These are phyloP conservation scores for Rhodotorula sp. DNA, from an alignment of 1,284 basidiomycete species.

Conservation along the genomic window DNA sequence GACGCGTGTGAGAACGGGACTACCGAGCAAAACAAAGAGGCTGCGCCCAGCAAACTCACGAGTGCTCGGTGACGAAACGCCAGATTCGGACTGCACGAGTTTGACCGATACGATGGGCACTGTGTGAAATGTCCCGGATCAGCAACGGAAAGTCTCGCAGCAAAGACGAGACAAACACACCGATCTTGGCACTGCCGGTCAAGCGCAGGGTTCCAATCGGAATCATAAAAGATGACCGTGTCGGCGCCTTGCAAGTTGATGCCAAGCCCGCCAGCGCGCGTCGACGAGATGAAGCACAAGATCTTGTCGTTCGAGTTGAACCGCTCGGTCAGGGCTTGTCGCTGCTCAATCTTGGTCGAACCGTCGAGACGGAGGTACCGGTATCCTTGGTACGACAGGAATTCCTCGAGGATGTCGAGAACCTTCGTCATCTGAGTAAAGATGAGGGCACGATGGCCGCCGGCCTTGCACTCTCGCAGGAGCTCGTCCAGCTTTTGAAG, in stretches of 20 bases:
- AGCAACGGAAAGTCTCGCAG: background rate
- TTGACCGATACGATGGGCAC: constrained; percentile 91
- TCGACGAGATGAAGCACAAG: constrained; percentile 91
- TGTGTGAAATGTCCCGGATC: constrained; percentile 45
- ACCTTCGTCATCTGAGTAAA: constrained; percentile 98
- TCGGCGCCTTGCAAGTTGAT: constrained; percentile 91
- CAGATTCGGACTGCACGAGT: constrained; percentile 97
- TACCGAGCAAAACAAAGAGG: background rate
- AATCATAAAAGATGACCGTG: constrained; percentile 94
- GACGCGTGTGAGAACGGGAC: background rate
- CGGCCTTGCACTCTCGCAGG: constrained; percentile 77
- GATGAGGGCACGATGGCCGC: constrained; percentile 84
- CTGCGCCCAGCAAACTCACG: constrained; percentile 18
- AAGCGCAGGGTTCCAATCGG: constrained; percentile 97
- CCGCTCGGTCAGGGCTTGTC: constrained; percentile 92
- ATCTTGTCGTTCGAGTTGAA: constrained; percentile 90
- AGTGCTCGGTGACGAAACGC: constrained; percentile 81
- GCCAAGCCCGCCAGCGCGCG: constrained; percentile 89
- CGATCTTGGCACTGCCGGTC: constrained; percentile 95
- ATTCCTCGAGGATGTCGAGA: constrained; percentile 89
- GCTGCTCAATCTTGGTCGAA: constrained; percentile 90
- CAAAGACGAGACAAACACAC: constrained; percentile 49
- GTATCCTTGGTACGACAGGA: constrained; percentile 89
- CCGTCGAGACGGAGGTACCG: constrained; percentile 91
- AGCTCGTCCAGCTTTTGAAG: constrained; percentile 77